Evolutionary conservation across 345 rosid genomes (phyloP), one percentile per base, ranked within the genome.

Genomic region (Trapa incisa): DNA sequence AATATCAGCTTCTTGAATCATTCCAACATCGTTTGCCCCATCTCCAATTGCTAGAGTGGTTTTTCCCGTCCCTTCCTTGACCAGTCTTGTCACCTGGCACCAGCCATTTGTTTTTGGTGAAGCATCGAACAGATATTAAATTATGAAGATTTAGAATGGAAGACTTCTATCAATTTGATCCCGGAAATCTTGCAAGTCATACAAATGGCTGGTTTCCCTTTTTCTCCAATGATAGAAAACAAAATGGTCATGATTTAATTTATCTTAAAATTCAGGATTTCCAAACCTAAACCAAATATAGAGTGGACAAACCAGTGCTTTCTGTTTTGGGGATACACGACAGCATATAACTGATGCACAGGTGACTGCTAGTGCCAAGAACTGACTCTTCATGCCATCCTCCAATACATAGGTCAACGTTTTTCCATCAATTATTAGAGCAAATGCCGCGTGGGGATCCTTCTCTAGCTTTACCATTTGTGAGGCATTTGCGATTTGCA

Each of bases 1-100:
- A 70, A 95, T 95, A 68, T 95, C 99, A 70, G 99, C 99, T 87
- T 95, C 99, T 84, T 95, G 96, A 76, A 95, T 95, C 99, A 95
- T 95, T 56, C 99, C 99, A 41, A 95, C 99, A 72, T 95, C 99
- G 75, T 95, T 95, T 37, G 99, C 99, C 71, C 99, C 99, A 76
- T 95, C 99, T 70, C 99, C 99, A 61, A 95, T 82, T 14, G 96
- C 99, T 72, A 95, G 71, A 54, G 97, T 95, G 54, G 97, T 91
- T 83, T 78, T 91, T 35, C 97, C 87, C 0, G 97, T 95, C 71
- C 99, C 99, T 72, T 91, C 87, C 85, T 89, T 95, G 56, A 95
- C 99, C 77, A 95, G 67, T 71, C 99, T 84, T 5, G 95, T 88
- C 62, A 95, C 95, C 98, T 93, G 68, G 37, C 7, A 67, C 67